These are phyloP conservation scores for Hyaloscypha hepaticicola DNA, from an alignment of 495 filamentous ascomycete genomes.

Conservation along the genomic window DNA sequence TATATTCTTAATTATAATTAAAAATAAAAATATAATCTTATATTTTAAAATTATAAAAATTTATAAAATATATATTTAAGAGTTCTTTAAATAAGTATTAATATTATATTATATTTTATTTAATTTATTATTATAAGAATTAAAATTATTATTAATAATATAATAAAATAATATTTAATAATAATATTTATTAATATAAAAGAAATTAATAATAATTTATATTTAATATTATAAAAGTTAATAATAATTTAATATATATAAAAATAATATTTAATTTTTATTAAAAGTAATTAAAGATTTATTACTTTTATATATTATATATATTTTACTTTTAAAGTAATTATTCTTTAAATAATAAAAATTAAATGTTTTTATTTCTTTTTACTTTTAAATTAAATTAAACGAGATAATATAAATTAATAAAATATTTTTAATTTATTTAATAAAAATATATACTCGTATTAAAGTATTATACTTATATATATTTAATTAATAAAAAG, in stretches of 20 bases:
- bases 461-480: conserved; percentile 1
- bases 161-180: too few species aligned
- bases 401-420: conserved; percentile 3
- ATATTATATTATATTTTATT: too few species aligned
- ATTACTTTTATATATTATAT: conserved; percentile 6
- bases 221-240: too few species aligned
- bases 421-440: conserved; percentile 2
- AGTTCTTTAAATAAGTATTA: too few species aligned
- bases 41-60: conserved; percentile 7
- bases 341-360: neutral
- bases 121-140: conserved; percentile 9
- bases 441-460: too few species aligned
- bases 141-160: conserved; percentile 7
- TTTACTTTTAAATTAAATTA: neutral
- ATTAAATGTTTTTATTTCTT: too few species aligned
- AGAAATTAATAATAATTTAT: too few species aligned
- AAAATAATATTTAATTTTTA: too few species aligned
- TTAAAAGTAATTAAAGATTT: neutral
- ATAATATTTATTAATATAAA: too few species aligned
- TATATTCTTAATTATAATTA: too few species aligned
- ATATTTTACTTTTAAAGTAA: conserved; percentile 3
- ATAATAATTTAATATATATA: too few species aligned
- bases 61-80: conserved; percentile 3
- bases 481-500: conserved; percentile 1
- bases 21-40: too few species aligned